A percentile compares a stretch with the other conserved stretches of the same genome.
These are phyloP conservation scores for Sphagnurus paluster DNA, from an alignment of 1,284 basidiomycete species.

Conservation along the genomic window DNA sequence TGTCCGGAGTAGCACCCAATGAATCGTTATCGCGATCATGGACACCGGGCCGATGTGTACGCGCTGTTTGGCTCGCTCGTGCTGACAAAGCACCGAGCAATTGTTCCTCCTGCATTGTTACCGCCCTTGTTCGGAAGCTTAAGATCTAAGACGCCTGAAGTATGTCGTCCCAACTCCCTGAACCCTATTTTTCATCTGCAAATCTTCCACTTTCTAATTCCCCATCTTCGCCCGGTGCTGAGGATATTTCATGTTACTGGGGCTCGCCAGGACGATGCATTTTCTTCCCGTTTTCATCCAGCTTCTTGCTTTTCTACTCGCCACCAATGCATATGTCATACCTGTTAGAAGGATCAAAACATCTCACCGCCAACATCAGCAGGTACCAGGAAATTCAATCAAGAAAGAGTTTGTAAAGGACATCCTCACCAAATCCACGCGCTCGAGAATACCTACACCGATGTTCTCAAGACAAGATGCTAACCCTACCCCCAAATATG, in stretches of 20 bases:
- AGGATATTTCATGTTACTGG: constrained; percentile 15
- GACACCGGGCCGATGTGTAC: constrained; percentile 3
- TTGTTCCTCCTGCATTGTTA: background rate
- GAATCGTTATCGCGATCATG: too few species aligned
- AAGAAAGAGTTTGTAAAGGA: too few species aligned
- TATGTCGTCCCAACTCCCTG: too few species aligned
- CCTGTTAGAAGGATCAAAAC: constrained; percentile 25
- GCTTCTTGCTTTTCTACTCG: constrained; percentile 23
- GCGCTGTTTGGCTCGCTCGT: constrained; percentile 11
- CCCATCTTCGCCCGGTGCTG: constrained; percentile 2
- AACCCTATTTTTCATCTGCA: too few species aligned
- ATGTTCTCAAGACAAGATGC: background rate
- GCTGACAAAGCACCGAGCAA: constrained; percentile 8
- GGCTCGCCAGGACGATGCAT: constrained; percentile 22
- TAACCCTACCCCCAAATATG: constrained; percentile 42
- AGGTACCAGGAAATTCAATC: too few species aligned
- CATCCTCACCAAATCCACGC: too few species aligned
- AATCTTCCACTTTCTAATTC: background rate
- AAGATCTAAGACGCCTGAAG: background rate
- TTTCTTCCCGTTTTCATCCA: constrained; percentile 18
- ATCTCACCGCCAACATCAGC: constrained; percentile 1
- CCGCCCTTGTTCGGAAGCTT: background rate
- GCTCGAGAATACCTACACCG: too few species aligned
- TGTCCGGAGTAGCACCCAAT: too few species aligned
- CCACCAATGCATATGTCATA: constrained; percentile 24